phyloP scores from a whole-genome alignment of 495 filamentous ascomycete species.

The Penicillium maclennaniae region DNA sequence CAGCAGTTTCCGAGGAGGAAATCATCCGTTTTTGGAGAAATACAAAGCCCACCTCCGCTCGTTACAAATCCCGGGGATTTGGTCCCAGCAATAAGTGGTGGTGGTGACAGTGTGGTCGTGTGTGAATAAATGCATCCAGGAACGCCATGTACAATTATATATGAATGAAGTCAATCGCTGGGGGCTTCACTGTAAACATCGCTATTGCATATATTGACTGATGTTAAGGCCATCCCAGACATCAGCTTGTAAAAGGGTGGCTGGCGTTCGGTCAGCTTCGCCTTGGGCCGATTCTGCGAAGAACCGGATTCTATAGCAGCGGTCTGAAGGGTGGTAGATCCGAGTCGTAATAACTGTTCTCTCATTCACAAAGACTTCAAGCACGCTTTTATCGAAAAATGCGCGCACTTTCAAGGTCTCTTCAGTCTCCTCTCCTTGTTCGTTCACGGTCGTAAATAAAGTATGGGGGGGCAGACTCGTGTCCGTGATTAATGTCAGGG shows the following conservation, averaged over 20 bases:
- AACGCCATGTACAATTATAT: background rate
- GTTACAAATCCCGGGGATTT: conserved; percentile 21
- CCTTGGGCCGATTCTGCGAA: conserved; percentile 21
- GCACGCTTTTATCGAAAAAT: conserved; percentile 34
- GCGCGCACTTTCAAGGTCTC: conserved; percentile 34
- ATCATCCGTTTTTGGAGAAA: conserved; percentile 38
- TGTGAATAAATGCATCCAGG: background rate
- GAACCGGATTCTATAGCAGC: conserved; percentile 20
- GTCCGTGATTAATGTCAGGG: conserved; percentile 28
- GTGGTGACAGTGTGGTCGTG: background rate
- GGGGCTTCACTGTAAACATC: background rate
- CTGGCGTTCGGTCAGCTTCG: background rate
- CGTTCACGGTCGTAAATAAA: conserved; percentile 27
- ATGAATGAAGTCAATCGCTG: background rate
- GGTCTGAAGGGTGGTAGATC: conserved; percentile 23
- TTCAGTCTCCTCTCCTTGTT: conserved; percentile 19
- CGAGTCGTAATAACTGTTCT: conserved; percentile 37
- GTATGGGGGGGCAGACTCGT: conserved; percentile 36
- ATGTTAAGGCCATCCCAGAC: conserved; percentile 33
- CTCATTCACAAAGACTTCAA: conserved; percentile 41
- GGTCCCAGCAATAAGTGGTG: conserved; percentile 21
- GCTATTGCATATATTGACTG: background rate
- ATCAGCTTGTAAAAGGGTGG: conserved; percentile 22
- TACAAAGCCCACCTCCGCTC: conserved; percentile 31
- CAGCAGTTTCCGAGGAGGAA: conserved; percentile 37